Evolutionary conservation across 2,329 filamentous ascomycete genomes (phyloP).

Genomic region (Exophiala phaeomuriformis): DNA sequence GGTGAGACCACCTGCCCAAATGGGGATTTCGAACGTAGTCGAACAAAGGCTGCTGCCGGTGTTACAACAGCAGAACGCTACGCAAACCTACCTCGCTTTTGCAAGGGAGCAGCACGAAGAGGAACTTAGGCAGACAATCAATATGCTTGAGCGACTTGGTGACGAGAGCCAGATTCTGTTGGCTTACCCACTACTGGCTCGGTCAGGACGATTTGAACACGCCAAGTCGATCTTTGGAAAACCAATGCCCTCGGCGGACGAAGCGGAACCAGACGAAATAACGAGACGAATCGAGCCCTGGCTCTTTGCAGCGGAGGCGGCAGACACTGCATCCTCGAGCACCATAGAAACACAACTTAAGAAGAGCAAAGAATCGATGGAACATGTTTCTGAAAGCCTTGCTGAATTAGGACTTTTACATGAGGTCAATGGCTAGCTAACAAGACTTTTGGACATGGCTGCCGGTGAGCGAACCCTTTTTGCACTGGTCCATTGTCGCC

Average conservation of each 20-base stretch:
- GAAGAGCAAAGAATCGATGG: constrained; percentile 14
- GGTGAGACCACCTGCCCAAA: background rate
- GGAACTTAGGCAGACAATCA: constrained; percentile 6
- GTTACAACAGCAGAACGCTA: constrained; percentile 8
- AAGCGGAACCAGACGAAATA: constrained; percentile 9
- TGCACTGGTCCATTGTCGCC: background rate
- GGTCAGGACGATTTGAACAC: constrained; percentile 14
- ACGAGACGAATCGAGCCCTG: constrained; percentile 17
- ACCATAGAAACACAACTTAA: constrained; percentile 12
- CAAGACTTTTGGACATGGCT: background rate
- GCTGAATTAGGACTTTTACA: constrained; percentile 9
- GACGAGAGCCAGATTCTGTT: constrained; percentile 27
- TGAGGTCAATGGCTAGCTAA: background rate
- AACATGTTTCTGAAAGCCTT: constrained; percentile 10
- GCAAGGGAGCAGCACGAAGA: constrained; percentile 9
- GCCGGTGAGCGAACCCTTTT: background rate
- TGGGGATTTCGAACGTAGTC: background rate
- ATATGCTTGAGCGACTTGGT: constrained; percentile 21
- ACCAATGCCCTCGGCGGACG: background rate
- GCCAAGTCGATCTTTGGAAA: constrained; percentile 7
- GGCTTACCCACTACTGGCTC: constrained; percentile 17
- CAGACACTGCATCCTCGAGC: constrained; percentile 8
- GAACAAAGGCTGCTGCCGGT: constrained; percentile 12
- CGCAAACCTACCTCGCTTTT: constrained; percentile 7
- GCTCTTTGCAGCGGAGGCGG: constrained; percentile 24